A percentile compares a stretch with the other conserved stretches of the same genome.
Conservation (phyloP, 2,329 filamentous ascomycete species). For the Cladosporium austrohemisphaericum region DNA sequence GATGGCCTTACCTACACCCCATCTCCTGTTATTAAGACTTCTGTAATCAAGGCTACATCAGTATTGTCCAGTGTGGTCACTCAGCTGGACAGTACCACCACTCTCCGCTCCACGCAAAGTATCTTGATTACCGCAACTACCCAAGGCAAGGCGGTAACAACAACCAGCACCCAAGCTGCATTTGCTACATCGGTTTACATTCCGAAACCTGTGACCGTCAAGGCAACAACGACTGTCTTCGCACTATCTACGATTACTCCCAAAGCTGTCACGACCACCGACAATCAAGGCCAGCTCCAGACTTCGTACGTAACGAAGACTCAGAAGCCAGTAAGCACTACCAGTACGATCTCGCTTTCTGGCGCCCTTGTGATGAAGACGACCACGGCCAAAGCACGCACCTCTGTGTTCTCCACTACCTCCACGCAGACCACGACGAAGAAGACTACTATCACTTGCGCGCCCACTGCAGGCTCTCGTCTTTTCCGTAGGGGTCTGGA, state of each 20-base stretch:
- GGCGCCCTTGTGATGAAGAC: constrained; percentile 26
- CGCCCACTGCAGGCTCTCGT: constrained; percentile 25
- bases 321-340: constrained; percentile 30
- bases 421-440: constrained; percentile 31
- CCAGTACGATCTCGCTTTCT: constrained; percentile 23
- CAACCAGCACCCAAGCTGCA: constrained; percentile 17
- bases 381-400: constrained; percentile 23
- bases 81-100: constrained; percentile 16
- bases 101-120: constrained; percentile 15
- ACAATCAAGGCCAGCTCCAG: constrained; percentile 22
- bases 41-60: constrained; percentile 24
- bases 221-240: constrained; percentile 22
- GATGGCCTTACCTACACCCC: constrained; percentile 35
- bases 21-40: constrained; percentile 24
- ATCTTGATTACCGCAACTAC: constrained; percentile 13
- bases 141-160: constrained; percentile 18
- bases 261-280: constrained; percentile 18
- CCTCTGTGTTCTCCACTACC: constrained; percentile 22
- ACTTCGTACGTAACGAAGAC: constrained; percentile 26
- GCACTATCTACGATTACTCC: constrained; percentile 17
- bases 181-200: constrained; percentile 19
- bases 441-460: constrained; percentile 29
- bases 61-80: constrained; percentile 18
- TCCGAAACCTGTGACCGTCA: constrained; percentile 21
- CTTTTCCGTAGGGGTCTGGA: constrained; percentile 19